Evolutionary conservation across 345 rosid species (phyloP), one percentile per base, ranked within the genome.

Genomic region (Aquilaria sinensis): DNA sequence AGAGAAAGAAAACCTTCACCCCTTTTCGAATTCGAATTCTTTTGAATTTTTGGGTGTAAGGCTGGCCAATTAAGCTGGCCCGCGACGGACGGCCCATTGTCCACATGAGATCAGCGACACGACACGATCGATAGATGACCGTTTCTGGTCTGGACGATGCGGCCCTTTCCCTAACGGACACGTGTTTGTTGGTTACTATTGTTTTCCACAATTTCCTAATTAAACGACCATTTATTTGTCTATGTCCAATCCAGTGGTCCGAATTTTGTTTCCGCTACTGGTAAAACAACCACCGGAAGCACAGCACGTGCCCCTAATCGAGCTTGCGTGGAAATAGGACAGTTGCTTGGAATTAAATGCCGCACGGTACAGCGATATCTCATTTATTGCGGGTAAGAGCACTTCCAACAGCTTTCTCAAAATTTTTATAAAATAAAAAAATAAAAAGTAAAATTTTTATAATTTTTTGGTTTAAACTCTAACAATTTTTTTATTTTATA

Each of bases 51-150:
- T 23, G 23, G 23, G 23, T 23, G 23, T 23, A 23, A 23, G 23
- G 23, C 23, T 23, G 23, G 23, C 23, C 23, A 1, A 23, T 23
- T 23, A 67, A 62, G 56, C 60, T 12, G 14, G 67, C 23, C 61
- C 76, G 57, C 67, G 61, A 70, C 74, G 74, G 79, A 66, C 76
- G 83, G 76, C 53, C 71, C 71, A 60, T 43, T 81, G 85, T 85
- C 71, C 56, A 73, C 66, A 58, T 67, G 50, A 23, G 23, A 23
- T 23, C 23, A 23, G 23, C 23, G 59, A 65, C 51, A 53, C 72
- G 60, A 69, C 53, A 53, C 53, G 69, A 75, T 65, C 65, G 55
- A 77, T 69, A 77, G 67, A 47, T 58, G 53, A 48, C 60, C 52
- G 63, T 60, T 64, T 49, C 23, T 23, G 23, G 23, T 23, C 23